Evolutionary conservation across 1,284 basidiomycete genomes (phyloP).

Genomic region (Wallemia ichthyophaga): DNA sequence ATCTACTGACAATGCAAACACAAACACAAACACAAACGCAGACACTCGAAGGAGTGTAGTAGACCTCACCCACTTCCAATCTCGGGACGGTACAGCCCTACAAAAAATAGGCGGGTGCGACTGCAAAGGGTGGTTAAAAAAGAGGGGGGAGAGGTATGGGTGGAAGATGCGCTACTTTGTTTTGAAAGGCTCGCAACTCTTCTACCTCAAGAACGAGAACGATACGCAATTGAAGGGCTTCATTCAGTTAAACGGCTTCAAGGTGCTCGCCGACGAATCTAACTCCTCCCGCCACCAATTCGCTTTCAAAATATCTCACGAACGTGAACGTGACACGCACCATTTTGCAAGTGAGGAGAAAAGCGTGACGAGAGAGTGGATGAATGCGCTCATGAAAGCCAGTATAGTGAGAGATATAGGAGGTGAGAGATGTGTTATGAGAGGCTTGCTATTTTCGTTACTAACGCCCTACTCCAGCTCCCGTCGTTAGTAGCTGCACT

Average conservation of each 20-base stretch:
- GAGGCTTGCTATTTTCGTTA: too few species aligned
- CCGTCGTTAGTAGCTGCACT: constrained; percentile 86
- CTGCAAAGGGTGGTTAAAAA: constrained; percentile 75
- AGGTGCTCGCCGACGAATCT: constrained; percentile 74
- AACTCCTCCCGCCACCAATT: constrained; percentile 57
- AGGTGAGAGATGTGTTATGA: constrained; percentile 24
- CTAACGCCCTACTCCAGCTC: constrained; percentile 35
- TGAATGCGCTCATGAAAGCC: constrained; percentile 98
- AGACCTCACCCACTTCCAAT: constrained; percentile 1
- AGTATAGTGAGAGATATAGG: constrained; percentile 79
- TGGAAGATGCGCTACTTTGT: constrained; percentile 87
- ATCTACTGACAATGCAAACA: too few species aligned
- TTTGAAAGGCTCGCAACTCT: constrained; percentile 72
- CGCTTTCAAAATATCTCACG: constrained; percentile 82
- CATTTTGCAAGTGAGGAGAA: constrained; percentile 78
- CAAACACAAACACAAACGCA: too few species aligned
- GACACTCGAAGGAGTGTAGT: not conserved
- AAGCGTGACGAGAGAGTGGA: constrained; percentile 63
- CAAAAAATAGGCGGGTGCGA: constrained; percentile 69
- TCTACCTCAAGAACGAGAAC: constrained; percentile 43
- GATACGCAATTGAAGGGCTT: constrained; percentile 88
- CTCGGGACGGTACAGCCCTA: constrained; percentile 22
- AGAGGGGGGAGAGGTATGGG: constrained; percentile 69
- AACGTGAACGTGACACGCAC: constrained; percentile 46
- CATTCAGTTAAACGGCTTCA: constrained; percentile 71